phyloP scores from a whole-genome alignment of 1,139 yeast genomes.

The Casaregolazyma suthepensis region DNA sequence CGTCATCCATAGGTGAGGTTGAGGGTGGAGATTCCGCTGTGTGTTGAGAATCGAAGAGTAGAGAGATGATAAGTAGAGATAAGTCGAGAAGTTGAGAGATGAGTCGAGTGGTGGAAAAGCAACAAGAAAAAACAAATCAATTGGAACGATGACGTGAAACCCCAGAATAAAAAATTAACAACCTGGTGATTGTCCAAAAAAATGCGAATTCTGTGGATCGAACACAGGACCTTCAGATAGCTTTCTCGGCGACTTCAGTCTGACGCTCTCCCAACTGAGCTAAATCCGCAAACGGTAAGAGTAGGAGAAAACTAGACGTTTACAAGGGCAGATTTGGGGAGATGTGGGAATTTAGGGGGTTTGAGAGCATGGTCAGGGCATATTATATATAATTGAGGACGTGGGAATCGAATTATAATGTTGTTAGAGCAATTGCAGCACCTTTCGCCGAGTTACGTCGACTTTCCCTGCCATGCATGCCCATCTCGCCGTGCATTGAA shows the following conservation, averaged over 20 bases:
- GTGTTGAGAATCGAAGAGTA: neutral
- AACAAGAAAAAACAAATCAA: neutral
- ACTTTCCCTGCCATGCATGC: neutral
- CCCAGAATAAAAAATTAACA: neutral
- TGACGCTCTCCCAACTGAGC: slow-evolving; percentile 90
- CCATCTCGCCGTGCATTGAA: neutral
- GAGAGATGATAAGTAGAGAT: neutral
- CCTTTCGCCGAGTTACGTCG: neutral
- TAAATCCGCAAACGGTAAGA: slow-evolving; percentile 45
- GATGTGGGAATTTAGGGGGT: neutral
- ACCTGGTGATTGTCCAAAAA: slow-evolving; percentile 13
- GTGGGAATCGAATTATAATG: neutral
- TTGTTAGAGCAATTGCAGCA: neutral
- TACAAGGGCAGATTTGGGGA: neutral
- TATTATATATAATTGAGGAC: neutral
- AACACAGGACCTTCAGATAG: slow-evolving; percentile 87
- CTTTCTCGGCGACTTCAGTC: slow-evolving; percentile 49
- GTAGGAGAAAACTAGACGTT: neutral
- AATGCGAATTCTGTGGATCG: slow-evolving; percentile 87
- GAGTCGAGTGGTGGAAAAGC: neutral
- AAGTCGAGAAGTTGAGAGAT: neutral
- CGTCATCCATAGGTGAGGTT: slow-evolving; percentile 11
- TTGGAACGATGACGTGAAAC: slow-evolving; percentile 2
- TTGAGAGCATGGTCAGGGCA: too few species aligned
- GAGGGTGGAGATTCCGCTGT: neutral